These are phyloP conservation scores for Poa pratensis DNA, from an alignment of 176 grass and related monocot genomes.

Conservation along the genomic window DNA sequence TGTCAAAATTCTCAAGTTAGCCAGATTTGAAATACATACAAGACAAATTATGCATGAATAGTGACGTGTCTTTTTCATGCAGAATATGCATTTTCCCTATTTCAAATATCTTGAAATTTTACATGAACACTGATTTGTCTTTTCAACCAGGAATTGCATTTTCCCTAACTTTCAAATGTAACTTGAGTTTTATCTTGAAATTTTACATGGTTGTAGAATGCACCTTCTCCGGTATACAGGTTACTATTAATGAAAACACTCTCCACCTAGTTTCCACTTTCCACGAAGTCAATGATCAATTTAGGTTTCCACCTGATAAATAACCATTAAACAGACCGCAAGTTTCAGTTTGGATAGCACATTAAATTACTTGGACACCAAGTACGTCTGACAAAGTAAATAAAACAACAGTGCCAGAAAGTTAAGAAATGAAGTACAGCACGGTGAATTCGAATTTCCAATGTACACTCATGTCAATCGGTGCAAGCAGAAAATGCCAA, in stretches of 20 bases:
- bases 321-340: slow-evolving; percentile 9
- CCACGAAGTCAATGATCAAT: neutral
- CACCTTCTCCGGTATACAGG: neutral
- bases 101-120: neutral
- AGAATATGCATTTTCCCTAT: neutral
- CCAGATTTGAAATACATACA: neutral
- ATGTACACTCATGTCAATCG: slow-evolving; percentile 11
- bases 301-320: slow-evolving; percentile 12
- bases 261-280: neutral
- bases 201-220: neutral
- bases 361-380: slow-evolving; percentile 13
- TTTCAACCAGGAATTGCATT: neutral
- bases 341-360: neutral
- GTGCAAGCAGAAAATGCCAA: slow-evolving; percentile 25
- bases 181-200: slow-evolving; percentile 3
- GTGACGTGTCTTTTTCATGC: neutral
- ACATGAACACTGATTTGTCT: neutral
- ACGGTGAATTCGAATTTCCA: neutral
- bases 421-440: slow-evolving; percentile 18
- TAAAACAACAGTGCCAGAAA: slow-evolving; percentile 20
- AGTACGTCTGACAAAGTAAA: slow-evolving; percentile 38
- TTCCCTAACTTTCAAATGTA: neutral
- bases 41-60: too few species aligned
- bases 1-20: neutral
- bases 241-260: neutral